These are phyloP conservation scores for Mycena indigotica DNA, from an alignment of 768 basidiomycete species.

Conservation along the genomic window DNA sequence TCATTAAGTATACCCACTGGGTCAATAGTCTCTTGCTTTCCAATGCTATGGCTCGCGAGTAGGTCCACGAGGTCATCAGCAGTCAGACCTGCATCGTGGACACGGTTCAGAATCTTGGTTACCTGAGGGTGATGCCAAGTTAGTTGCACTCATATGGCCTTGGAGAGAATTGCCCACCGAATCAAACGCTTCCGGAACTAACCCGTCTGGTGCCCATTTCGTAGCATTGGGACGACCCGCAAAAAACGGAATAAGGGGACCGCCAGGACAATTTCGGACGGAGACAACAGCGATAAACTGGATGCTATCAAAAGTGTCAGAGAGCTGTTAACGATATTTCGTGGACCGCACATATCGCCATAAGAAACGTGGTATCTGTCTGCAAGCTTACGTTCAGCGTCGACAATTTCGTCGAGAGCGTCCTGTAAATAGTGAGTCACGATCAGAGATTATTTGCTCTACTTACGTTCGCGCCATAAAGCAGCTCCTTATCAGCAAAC, in stretches of 20 bases:
- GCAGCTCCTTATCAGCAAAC: constrained; percentile 7
- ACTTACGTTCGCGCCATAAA: constrained; percentile 8
- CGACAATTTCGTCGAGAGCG: constrained; percentile 10
- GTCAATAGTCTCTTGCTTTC: constrained; percentile 19
- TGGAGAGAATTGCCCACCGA: constrained; percentile 4
- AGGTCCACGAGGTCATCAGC: constrained; percentile 19
- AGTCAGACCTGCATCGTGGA: constrained; percentile 18
- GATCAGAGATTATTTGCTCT: no score
- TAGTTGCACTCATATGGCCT: not conserved
- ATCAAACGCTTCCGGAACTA: constrained; percentile 15
- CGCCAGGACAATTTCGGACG: constrained; percentile 31
- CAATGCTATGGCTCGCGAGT: constrained; percentile 23
- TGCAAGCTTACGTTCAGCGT: constrained; percentile 1
- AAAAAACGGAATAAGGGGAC: constrained; percentile 28
- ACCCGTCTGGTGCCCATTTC: constrained; percentile 7
- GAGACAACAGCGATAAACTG: constrained; percentile 36
- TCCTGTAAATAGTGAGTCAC: not conserved
- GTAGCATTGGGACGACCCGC: constrained; percentile 23
- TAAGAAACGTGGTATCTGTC: constrained; percentile 12
- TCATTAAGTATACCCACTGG: constrained; percentile 3
- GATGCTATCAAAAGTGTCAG: constrained; percentile 20
- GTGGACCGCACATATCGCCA: constrained; percentile 14
- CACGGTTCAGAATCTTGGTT: constrained; percentile 9
- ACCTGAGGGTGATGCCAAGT: not conserved
- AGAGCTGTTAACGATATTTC: not conserved